These are phyloP conservation scores for Tolypocladium pustulatum DNA, from an alignment of 2,329 filamentous ascomycete species.

Conservation along the genomic window DNA sequence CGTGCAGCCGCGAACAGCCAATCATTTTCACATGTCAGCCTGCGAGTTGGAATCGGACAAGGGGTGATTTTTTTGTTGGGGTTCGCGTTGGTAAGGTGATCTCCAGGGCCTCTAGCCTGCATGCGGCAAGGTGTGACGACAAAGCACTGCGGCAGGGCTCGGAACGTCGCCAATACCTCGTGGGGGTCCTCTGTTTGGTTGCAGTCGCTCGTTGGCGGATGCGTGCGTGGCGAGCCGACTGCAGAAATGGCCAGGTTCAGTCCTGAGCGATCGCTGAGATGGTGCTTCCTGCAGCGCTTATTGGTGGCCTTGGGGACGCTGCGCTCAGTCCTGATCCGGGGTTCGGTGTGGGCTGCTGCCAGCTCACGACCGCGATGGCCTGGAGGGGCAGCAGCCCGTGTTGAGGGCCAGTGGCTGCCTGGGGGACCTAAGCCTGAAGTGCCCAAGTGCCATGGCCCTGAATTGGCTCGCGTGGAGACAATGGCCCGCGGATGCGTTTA, in stretches of 20 bases:
- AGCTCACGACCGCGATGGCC: neutral
- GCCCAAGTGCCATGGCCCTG: neutral
- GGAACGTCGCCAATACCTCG: neutral
- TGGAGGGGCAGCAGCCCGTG: neutral
- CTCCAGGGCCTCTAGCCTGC: neutral
- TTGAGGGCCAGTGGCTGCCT: neutral
- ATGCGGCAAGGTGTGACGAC: neutral
- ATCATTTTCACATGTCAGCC: conserved; percentile 1
- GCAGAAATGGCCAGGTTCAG: neutral
- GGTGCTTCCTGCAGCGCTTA: neutral
- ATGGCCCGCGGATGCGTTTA: neutral
- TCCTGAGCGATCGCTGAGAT: neutral
- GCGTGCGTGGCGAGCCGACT: neutral
- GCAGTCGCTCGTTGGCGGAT: neutral
- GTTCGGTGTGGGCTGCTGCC: neutral
- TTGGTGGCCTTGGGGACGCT: neutral
- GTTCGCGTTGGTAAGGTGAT: neutral
- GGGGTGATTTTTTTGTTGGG: conserved; percentile 1
- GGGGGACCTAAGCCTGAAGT: neutral
- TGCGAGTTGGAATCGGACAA: neutral
- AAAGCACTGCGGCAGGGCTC: neutral
- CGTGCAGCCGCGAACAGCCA: neutral
- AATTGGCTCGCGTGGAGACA: neutral
- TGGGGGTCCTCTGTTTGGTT: neutral
- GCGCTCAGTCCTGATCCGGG: neutral